Conservation (phyloP, 495 filamentous ascomycete species). For the Annulohypoxylon nitens region DNA sequence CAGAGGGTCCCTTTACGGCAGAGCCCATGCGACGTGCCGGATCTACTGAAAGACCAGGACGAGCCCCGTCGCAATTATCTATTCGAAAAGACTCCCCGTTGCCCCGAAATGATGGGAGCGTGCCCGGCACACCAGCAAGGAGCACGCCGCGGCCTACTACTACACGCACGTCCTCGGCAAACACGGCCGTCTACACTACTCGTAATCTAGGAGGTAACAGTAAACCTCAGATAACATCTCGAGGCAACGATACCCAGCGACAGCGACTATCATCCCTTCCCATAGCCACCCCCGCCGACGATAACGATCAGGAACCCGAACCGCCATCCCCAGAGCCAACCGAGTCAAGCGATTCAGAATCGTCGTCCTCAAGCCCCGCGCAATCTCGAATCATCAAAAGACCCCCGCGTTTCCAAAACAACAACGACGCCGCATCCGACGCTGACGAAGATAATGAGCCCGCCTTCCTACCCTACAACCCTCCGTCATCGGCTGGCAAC, state of each 20-base stretch:
- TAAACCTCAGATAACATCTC: conserved; percentile 42
- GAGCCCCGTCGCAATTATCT: conserved; percentile 73
- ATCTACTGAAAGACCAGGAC: conserved; percentile 63
- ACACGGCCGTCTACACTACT: conserved; percentile 62
- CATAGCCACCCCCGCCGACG: conserved; percentile 44
- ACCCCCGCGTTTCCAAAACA: conserved; percentile 66
- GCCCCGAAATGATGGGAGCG: conserved; percentile 60
- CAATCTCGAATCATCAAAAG: conserved; percentile 69
- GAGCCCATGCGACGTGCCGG: conserved; percentile 70
- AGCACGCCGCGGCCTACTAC: conserved; percentile 54
- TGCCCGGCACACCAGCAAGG: conserved; percentile 55
- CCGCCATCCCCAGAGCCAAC: conserved; percentile 54
- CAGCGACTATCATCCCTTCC: conserved; percentile 53
- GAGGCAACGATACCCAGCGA: conserved; percentile 41
- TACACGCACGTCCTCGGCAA: conserved; percentile 72
- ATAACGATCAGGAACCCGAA: conserved; percentile 42
- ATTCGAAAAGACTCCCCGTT: conserved; percentile 72
- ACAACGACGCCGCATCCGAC: conserved; percentile 49
- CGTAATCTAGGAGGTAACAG: conserved; percentile 47
- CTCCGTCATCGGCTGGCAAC: conserved; percentile 33
- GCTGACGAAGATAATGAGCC: conserved; percentile 68
- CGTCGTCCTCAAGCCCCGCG: conserved; percentile 59
- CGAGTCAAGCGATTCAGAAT: conserved; percentile 49
- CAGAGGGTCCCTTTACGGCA: conserved; percentile 59
- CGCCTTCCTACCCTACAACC: conserved; percentile 78